Base-by-base conservation (phyloP, 2,329 filamentous ascomycete genomes). In the Cadophora sp. region DNA sequence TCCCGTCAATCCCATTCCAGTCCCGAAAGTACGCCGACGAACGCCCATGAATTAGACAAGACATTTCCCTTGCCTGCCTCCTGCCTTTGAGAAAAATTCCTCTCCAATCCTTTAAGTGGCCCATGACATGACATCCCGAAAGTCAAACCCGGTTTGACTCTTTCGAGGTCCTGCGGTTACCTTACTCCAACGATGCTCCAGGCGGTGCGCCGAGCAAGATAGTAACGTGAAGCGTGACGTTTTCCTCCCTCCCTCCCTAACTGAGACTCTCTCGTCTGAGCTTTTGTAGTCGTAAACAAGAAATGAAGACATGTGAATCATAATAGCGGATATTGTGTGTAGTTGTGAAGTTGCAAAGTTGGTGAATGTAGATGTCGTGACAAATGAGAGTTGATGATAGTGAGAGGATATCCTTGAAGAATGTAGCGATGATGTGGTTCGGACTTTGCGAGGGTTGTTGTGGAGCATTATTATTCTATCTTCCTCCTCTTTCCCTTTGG, bases 401-500 rank as follows among this genome's bases (percentile, higher is more conserved):
- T 14, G 39, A 48, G 50, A 50, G 18, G 13, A 56, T 64, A 20
- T 61, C 56, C 48, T 20, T 48, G 13, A 20, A 59, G 18, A 53
- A 60, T 56, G 51, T 48, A 64, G 22, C 43, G 58, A 63, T 50
- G 43, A 56, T 59, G 6, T 43, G 5, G 27, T 39, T 59, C 20
- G 65, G 16, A 30, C 22, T n/a, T 41, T 2, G 27, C 33, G 51
- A 27, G 36, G 6, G 45, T 60, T 41, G 59, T 59, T 20, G 39
- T 45, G 64, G 62, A 45, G 39, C 18, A 27, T n/a, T 16, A 66
- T 61, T 81, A 83, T 73, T 86, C 84, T 67, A 88, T 80, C 83
- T 93, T 96, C 82, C 94, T 90, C 81, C 94, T 89, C 86, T 97
- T 98, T 71, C 94, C 94, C 79, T 94, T 94, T 8, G 94, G 95